Conservation (phyloP, 1,284 basidiomycete genomes). For the Cutaneotrichosporon arboriforme region DNA sequence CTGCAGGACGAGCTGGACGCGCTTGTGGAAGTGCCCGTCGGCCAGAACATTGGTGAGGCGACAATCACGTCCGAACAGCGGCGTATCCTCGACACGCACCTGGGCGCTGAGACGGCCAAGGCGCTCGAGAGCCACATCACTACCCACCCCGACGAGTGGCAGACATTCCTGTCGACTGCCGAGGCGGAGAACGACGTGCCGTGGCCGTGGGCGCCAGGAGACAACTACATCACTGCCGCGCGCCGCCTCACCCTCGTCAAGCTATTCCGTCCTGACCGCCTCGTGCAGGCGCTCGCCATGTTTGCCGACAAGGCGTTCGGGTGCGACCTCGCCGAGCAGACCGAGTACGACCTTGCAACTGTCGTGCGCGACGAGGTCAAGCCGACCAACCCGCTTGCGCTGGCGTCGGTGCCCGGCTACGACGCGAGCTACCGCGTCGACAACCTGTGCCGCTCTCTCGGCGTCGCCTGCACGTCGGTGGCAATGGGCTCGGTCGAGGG, state of each 20-base stretch:
- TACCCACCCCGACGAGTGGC: slow-evolving; percentile 67
- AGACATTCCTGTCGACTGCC: slow-evolving; percentile 62
- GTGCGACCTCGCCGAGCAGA: slow-evolving; percentile 30
- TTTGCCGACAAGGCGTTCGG: slow-evolving; percentile 41
- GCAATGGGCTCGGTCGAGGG: slow-evolving; percentile 99
- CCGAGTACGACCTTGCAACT: slow-evolving; percentile 57
- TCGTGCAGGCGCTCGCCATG: slow-evolving; percentile 28
- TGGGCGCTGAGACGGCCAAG: slow-evolving; percentile 53
- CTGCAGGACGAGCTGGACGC: slow-evolving; percentile 83
- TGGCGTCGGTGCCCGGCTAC: slow-evolving; percentile 91
- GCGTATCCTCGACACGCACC: slow-evolving; percentile 25
- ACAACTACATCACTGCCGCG: slow-evolving; percentile 26
- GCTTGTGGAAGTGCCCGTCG: slow-evolving; percentile 64
- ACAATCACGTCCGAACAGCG: slow-evolving; percentile 28
- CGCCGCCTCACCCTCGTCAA: slow-evolving; percentile 34
- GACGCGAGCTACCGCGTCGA: slow-evolving; percentile 94
- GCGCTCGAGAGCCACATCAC: slow-evolving; percentile 65
- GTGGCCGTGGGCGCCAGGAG: slow-evolving; percentile 59
- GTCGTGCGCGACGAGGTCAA: slow-evolving; percentile 75
- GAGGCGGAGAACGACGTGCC: slow-evolving; percentile 71
- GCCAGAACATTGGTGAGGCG: slow-evolving; percentile 10
- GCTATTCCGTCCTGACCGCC: slow-evolving; percentile 42
- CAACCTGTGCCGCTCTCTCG: slow-evolving; percentile 71
- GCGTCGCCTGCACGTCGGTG: slow-evolving; percentile 71
- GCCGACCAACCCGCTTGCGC: slow-evolving; percentile 73